Conservation (phyloP, 2,329 filamentous ascomycete species). For the Graphilbum fragrans region DNA sequence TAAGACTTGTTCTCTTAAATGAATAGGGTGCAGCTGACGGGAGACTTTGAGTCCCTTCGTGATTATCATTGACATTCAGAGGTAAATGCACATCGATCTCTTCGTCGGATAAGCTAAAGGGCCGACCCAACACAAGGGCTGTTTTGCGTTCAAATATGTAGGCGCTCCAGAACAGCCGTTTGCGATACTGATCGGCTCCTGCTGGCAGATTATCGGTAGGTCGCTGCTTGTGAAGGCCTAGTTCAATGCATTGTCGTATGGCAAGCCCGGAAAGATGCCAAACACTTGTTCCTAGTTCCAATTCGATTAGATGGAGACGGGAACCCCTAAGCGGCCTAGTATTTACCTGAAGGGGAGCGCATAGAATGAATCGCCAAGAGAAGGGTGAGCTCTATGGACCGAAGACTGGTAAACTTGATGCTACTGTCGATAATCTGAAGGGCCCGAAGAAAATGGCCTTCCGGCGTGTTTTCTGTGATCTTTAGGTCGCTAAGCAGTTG, state of each 20-base stretch:
- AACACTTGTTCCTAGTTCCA: constrained; percentile 4
- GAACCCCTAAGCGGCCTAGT: too few species aligned
- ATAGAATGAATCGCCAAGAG: constrained; percentile 7
- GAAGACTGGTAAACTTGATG: constrained; percentile 5
- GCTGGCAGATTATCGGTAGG: too few species aligned
- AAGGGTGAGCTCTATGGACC: constrained; percentile 5
- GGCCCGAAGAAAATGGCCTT: constrained; percentile 5
- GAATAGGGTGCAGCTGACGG: background rate
- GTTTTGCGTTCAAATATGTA: constrained; percentile 10
- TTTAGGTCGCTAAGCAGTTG: constrained; percentile 1
- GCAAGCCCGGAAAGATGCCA: constrained; percentile 6
- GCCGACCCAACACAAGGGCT: constrained; percentile 6
- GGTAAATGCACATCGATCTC: constrained; percentile 8
- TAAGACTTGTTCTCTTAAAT: background rate
- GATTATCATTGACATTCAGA: background rate
- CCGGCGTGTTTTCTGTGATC: constrained; percentile 1
- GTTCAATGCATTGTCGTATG: constrained; percentile 3
- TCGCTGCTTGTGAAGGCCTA: constrained; percentile 5
- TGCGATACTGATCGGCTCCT: background rate
- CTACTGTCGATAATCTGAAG: constrained; percentile 5
- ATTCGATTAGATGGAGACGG: too few species aligned
- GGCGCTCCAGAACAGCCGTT: constrained; percentile 5
- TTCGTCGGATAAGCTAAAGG: constrained; percentile 8
- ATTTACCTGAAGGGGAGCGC: constrained; percentile 5
- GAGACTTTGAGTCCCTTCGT: background rate